Conservation (phyloP, 108 stramenopile genomes). For the Mayamaea pseudoterrestris region DNA sequence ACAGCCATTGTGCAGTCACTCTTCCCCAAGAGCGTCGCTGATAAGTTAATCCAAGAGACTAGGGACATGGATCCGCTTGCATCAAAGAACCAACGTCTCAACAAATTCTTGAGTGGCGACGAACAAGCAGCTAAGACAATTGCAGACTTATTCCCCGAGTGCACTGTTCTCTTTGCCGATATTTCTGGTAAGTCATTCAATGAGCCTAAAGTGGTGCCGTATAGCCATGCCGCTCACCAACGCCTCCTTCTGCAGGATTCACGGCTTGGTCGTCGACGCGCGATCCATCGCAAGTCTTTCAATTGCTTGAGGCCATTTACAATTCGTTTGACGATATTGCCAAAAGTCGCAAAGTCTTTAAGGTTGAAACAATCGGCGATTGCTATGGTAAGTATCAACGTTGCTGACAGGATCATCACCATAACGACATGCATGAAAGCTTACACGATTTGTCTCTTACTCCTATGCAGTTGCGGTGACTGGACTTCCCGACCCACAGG, state of each 20-base stretch:
- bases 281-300: conserved; percentile 33
- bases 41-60: conserved; percentile 13
- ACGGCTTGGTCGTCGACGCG: conserved; percentile 26
- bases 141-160: conserved; percentile 52
- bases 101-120: neutral
- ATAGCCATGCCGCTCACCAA: neutral
- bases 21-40: conserved; percentile 28
- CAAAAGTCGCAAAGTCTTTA: conserved; percentile 24
- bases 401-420: no score
- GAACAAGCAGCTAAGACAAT: conserved; percentile 29
- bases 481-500: conserved; percentile 11
- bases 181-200: neutral
- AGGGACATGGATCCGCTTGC: neutral
- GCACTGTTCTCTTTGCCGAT: conserved; percentile 10
- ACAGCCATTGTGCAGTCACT: conserved; percentile 26
- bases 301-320: conserved; percentile 32
- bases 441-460: no score
- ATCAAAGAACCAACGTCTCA: neutral
- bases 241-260: conserved; percentile 15
- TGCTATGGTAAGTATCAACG: conserved; percentile 18
- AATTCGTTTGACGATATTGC: conserved; percentile 36
- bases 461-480: conserved; percentile 10
- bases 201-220: neutral
- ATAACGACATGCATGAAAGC: no score
- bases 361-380: conserved; percentile 37